Percentiles rank a stretch among this genome's conserved stretches.
Conservation (phyloP, 2,329 filamentous ascomycete genomes). For the Aciculosporium take region DNA sequence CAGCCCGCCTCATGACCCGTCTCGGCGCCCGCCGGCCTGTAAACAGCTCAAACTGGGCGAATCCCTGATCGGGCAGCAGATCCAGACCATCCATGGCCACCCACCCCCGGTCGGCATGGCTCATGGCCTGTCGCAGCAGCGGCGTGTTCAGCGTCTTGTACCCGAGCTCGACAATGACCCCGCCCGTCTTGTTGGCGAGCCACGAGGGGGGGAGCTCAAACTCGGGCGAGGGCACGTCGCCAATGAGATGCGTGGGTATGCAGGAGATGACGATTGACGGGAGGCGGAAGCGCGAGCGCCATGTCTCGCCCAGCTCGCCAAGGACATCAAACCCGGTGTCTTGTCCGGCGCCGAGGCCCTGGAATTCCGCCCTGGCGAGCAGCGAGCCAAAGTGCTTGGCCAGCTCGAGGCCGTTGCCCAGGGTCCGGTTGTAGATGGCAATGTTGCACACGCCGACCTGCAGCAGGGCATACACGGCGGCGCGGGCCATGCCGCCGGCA, state of each 20-base stretch:
- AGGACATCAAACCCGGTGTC: slow-evolving; percentile 43
- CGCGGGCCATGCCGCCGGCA: slow-evolving; percentile 63
- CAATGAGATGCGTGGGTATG: slow-evolving; percentile 56
- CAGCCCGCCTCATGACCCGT: slow-evolving; percentile 54
- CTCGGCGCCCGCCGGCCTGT: slow-evolving; percentile 43
- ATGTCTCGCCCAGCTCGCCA: slow-evolving; percentile 40
- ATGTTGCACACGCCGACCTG: slow-evolving; percentile 65
- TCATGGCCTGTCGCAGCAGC: slow-evolving; percentile 51
- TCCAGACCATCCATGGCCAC: slow-evolving; percentile 64
- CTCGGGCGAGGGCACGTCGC: slow-evolving; percentile 49
- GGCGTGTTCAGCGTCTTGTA: slow-evolving; percentile 64
- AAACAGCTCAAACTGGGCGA: slow-evolving; percentile 71
- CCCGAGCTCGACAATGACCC: slow-evolving; percentile 60
- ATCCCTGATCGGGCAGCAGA: slow-evolving; percentile 62
- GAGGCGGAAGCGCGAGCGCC: slow-evolving; percentile 47
- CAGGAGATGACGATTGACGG: slow-evolving; percentile 67
- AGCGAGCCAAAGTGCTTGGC: slow-evolving; percentile 55
- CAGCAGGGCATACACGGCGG: slow-evolving; percentile 64
- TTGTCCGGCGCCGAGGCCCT: slow-evolving; percentile 27
- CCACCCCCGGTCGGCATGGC: slow-evolving; percentile 48
- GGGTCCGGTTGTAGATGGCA: slow-evolving; percentile 58
- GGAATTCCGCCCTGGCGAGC: slow-evolving; percentile 27
- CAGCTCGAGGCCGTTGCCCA: slow-evolving; percentile 50
- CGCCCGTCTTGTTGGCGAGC: slow-evolving; percentile 59
- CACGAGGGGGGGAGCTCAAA: slow-evolving; percentile 56